Percentiles rank a stretch among this genome's conserved stretches.
These are phyloP conservation scores for Globisporangium takayamanum DNA, from an alignment of 352 stramenopile species.

Conservation along the genomic window DNA sequence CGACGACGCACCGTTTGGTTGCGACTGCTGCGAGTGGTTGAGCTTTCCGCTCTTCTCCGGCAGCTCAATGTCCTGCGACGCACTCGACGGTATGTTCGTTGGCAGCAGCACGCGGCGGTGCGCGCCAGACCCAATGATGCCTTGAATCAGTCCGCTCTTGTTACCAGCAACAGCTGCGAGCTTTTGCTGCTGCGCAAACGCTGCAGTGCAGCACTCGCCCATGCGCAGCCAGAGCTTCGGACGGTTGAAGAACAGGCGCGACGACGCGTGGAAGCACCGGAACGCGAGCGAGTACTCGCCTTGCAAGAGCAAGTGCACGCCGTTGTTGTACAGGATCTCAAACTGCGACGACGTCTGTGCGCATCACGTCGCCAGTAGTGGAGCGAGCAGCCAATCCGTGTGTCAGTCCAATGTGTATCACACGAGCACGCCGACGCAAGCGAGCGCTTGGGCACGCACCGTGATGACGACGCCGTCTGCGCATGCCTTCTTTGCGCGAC, in stretches of 20 bases:
- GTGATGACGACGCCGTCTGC: conserved; percentile 43
- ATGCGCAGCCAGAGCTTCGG: conserved; percentile 90
- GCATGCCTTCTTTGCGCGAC: conserved; percentile 38
- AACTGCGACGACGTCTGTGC: conserved; percentile 66
- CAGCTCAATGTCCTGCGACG: conserved; percentile 62
- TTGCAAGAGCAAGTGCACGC: conserved; percentile 83
- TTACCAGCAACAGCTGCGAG: conserved; percentile 46
- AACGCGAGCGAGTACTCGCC: conserved; percentile 80
- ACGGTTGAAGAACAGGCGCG: conserved; percentile 86
- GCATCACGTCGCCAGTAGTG: neutral
- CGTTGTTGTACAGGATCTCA: conserved; percentile 92
- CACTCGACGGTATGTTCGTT: conserved; percentile 47
- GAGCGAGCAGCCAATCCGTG: neutral
- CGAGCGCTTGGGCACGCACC: conserved; percentile 12
- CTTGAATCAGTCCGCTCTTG: conserved; percentile 80
- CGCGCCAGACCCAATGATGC: conserved; percentile 67
- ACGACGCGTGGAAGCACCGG: conserved; percentile 86
- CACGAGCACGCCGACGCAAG: neutral
- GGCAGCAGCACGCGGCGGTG: conserved; percentile 82
- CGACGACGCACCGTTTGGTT: conserved; percentile 23
- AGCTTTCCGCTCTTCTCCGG: conserved; percentile 44
- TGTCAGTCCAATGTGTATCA: neutral
- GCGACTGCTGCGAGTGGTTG: conserved; percentile 23
- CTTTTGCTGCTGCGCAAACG: conserved; percentile 70
- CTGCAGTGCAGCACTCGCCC: conserved; percentile 87